Evolutionary conservation across 1,139 yeast species (phyloP).

Genomic region (Suhomyces ambrosiae): DNA sequence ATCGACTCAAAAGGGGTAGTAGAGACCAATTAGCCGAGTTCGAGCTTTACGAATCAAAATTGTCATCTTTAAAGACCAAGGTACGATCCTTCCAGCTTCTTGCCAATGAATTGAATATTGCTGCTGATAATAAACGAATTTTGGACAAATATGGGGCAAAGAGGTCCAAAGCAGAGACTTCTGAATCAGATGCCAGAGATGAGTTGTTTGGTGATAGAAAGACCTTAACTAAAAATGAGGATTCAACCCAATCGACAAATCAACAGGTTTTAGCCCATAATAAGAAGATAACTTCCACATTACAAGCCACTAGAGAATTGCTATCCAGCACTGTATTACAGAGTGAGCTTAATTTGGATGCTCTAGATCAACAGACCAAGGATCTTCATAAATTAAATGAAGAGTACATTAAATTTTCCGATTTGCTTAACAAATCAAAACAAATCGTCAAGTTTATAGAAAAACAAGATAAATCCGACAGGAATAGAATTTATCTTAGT

Average conservation of each 20-base stretch:
- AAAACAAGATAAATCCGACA: slow-evolving; percentile 65
- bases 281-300: slow-evolving; percentile 54
- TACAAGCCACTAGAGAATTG: slow-evolving; percentile 56
- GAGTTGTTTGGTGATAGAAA: slow-evolving; percentile 13
- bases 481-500: slow-evolving; percentile 59
- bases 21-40: slow-evolving; percentile 9
- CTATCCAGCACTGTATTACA: slow-evolving; percentile 58
- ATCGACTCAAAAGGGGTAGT: slow-evolving; percentile 7
- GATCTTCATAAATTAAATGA: slow-evolving; percentile 52
- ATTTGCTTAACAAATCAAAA: slow-evolving; percentile 54
- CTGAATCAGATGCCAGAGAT: slow-evolving; percentile 10
- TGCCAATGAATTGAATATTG: slow-evolving; percentile 18
- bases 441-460: slow-evolving; percentile 64
- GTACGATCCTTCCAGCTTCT: slow-evolving; percentile 22
- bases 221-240: slow-evolving; percentile 3
- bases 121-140: slow-evolving; percentile 20
- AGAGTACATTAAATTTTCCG: slow-evolving; percentile 55
- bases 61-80: slow-evolving; percentile 15
- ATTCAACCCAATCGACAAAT: slow-evolving; percentile 10
- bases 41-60: slow-evolving; percentile 19
- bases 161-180: slow-evolving; percentile 1
- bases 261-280: slow-evolving; percentile 47
- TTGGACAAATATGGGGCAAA: slow-evolving; percentile 16
- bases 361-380: slow-evolving; percentile 60
- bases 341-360: slow-evolving; percentile 62